These are phyloP conservation scores for Xylariaceae sp. DNA, from an alignment of 2,329 filamentous ascomycete species.

Conservation along the genomic window DNA sequence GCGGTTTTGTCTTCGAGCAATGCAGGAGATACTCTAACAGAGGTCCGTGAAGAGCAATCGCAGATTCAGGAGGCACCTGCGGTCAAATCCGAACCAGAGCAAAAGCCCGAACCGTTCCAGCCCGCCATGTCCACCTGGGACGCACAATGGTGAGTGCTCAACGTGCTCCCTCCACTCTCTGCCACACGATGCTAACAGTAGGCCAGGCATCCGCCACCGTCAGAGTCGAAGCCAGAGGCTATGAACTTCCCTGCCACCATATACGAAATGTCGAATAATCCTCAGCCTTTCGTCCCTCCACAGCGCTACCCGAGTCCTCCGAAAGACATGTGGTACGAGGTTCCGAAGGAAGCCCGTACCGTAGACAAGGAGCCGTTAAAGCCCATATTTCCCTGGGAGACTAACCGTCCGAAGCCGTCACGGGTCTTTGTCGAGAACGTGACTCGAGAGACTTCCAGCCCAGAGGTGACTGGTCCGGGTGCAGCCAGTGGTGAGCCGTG, in stretches of 20 bases:
- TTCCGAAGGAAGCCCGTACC: conserved; percentile 60
- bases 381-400: conserved; percentile 90
- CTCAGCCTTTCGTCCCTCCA: conserved; percentile 70
- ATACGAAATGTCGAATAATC: conserved; percentile 79
- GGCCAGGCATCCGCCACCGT: conserved; percentile 55
- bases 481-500: conserved; percentile 17
- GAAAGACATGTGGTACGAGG: conserved; percentile 81
- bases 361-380: conserved; percentile 50
- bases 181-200: conserved; percentile 14
- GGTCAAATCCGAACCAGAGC: conserved; percentile 33
- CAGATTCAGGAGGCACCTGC: conserved; percentile 29
- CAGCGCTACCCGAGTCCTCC: conserved; percentile 75
- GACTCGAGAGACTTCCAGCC: conserved; percentile 20
- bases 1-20: conserved; percentile 30
- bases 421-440: conserved; percentile 61
- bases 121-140: conserved; percentile 41
- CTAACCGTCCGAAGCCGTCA: conserved; percentile 53
- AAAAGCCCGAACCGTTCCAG: conserved; percentile 31
- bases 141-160: conserved; percentile 44
- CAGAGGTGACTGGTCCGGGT: conserved; percentile 4
- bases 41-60: conserved; percentile 40
- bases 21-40: conserved; percentile 44
- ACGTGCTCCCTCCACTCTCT: background rate
- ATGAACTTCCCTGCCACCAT: conserved; percentile 71
- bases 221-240: conserved; percentile 74